Base-by-base conservation (phyloP, 371 early-diverging fungal species). In the Vavraia culicis region DNA sequence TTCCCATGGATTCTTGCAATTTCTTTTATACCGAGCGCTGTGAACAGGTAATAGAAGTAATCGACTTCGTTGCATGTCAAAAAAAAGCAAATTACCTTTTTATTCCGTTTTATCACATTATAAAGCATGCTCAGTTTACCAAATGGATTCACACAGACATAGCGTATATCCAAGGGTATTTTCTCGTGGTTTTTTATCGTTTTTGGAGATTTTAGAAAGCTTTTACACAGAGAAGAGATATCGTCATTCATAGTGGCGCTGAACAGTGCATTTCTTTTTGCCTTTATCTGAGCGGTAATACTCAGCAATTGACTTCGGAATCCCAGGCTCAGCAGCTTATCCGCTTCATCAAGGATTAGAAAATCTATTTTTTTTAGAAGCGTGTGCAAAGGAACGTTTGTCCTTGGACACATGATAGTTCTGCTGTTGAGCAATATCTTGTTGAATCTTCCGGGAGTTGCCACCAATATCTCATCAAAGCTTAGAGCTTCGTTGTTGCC, bases 331-430 rank as follows among this genome's bases (percentile, higher is more conserved):
- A 95, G 86, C 41, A 91, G 84, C 57, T 88, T 77, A 76, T 88
- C 95, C 3, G 90, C 89, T 68, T 95, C 96, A 68, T 95, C 94
- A 72, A 91, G 84, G 0, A 93, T 89, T 53, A 95, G 74, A 58
- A 84, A 87, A 27, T 56, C 82, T 4, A 27, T 27, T 27, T 27
- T 27, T 7, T 27, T 27, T 4, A 27, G 27, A 27, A 27, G 27
- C 27, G 27, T 27, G 7, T 27, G 27, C 27, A 27, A 27, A 4
- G 27, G 7, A 4, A 27, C 2, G 27, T 27, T 27, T 4, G 27
- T 27, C 27, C 27, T 27, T 4, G 27, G 7, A 27, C 27, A 27
- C 7, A 27, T 27, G 47, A 85, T 61, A 1, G 18, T 22, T 40
- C 80, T 78, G 77, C 83, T 86, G 69, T 77, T 75, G 1, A 78